Evolutionary conservation across 2,329 filamentous ascomycete species (phyloP).

Genomic region (Ophiosphaerella herpotricha): DNA sequence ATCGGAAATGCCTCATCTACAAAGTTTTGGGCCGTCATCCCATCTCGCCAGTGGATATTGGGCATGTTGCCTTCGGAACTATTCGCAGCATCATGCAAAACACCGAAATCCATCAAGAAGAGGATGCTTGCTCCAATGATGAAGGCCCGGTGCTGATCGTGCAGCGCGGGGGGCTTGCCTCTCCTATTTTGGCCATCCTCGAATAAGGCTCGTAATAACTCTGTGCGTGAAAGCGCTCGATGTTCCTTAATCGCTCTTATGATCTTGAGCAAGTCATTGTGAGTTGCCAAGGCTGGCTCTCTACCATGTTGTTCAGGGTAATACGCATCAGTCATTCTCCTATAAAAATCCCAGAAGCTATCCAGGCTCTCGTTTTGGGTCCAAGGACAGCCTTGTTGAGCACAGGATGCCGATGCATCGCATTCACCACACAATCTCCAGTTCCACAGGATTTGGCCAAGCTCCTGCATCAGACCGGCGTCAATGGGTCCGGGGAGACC

Average conservation of each 20-base stretch:
- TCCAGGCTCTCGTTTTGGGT: not conserved
- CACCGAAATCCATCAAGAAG: not conserved
- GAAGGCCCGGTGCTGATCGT: not conserved
- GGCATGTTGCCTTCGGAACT: not conserved
- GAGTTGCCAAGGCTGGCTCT: not conserved
- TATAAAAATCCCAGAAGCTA: not conserved
- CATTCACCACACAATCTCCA: not conserved
- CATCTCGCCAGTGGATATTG: not conserved
- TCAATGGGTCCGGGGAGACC: not conserved
- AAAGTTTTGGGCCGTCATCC: not conserved
- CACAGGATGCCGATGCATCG: not conserved
- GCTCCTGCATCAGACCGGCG: not conserved
- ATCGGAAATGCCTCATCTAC: not conserved
- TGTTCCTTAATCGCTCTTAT: not conserved
- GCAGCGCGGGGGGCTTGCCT: not conserved
- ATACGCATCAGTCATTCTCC: not conserved
- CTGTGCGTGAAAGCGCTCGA: not conserved
- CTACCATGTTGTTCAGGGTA: not conserved
- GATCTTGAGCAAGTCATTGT: not conserved
- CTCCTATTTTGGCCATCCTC: not conserved
- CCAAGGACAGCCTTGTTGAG: not conserved
- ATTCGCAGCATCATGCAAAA: constrained; percentile 1
- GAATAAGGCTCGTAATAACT: not conserved
- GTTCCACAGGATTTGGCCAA: not conserved
- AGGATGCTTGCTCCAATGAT: constrained; percentile 2